Conservation (phyloP, 2,329 filamentous ascomycete genomes). For the Alternaria conjuncta region DNA sequence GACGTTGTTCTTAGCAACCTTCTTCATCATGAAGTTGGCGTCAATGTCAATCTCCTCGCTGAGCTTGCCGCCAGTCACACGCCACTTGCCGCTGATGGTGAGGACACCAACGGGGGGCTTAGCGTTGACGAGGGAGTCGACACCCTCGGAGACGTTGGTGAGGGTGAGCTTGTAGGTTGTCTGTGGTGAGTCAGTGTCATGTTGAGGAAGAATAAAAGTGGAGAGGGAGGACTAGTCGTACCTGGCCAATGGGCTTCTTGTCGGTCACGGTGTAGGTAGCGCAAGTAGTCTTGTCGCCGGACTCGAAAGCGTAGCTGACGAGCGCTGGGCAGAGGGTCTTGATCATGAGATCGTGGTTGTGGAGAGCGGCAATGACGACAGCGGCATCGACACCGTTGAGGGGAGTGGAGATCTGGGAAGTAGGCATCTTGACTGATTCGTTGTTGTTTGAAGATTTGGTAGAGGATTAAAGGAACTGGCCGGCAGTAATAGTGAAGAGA, state of each 20-base stretch:
- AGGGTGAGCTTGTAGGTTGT: slow-evolving; percentile 52
- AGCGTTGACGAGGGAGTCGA: slow-evolving; percentile 49
- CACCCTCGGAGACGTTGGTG: slow-evolving; percentile 43
- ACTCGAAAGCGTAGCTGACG: slow-evolving; percentile 42
- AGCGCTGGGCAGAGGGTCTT: slow-evolving; percentile 46
- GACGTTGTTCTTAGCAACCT: slow-evolving; percentile 50
- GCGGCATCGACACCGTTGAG: slow-evolving; percentile 32
- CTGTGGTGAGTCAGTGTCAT: slow-evolving; percentile 13
- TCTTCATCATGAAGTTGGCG: slow-evolving; percentile 52
- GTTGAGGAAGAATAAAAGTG: neutral
- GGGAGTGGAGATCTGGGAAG: slow-evolving; percentile 46
- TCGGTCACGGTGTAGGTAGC: slow-evolving; percentile 49
- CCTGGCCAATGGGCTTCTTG: slow-evolving; percentile 50
- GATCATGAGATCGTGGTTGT: slow-evolving; percentile 52
- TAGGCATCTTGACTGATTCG: slow-evolving; percentile 38
- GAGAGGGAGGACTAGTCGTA: slow-evolving; percentile 1
- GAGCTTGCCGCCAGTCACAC: slow-evolving; percentile 40
- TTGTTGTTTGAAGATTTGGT: neutral
- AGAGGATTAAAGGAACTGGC: neutral
- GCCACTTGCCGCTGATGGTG: slow-evolving; percentile 49
- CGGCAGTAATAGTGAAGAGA: neutral
- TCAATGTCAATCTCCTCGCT: slow-evolving; percentile 51
- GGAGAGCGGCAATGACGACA: slow-evolving; percentile 43
- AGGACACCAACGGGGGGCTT: slow-evolving; percentile 49
- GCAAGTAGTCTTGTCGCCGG: slow-evolving; percentile 35